Base-by-base conservation (phyloP, 345 rosid genomes). In the Eucalyptus microcorys region DNA sequence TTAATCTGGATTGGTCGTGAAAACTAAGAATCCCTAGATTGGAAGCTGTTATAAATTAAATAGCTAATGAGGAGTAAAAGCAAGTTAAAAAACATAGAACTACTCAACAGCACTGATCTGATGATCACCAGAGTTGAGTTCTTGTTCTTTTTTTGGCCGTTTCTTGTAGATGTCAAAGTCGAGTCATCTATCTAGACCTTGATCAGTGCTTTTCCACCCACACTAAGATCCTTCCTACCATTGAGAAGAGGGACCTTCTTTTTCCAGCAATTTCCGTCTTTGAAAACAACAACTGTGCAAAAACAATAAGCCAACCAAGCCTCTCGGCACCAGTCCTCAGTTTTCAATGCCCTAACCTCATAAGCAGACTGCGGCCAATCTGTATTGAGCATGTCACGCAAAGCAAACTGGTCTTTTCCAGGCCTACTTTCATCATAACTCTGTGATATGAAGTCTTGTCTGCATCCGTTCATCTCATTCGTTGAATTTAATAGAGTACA, bases 381-480 rank as follows among this genome's bases (percentile, higher is more conserved):
- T 11, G 92, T 85, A 3, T 88, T 55, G 8, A 27, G 21, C 93
- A 91, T 76, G 26, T 8, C 88, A n/a, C 3, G 34, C 0, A 95
- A 49, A 3, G 83, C 87, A 45, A 91, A 94, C 13, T 26, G 87
- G 66, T 90, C 90, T 9, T 7, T 48, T 49, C 91, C 91, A 40
- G 49, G 88, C 2, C 49, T 52, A 21, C 52, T 40, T 49, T 59
- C 88, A 14, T 89, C 89, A 83, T 94, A 94, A 26, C 88, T 90
- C 42, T 93, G 94, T 24, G 92, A 79, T 42, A 22, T 55, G 19
- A 94, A 95, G 15, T 86, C 57, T 32, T 87, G 91, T 15, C 30
- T 76, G 91, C 96, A 94, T 40, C 96, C 94, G 64, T 92, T 91
- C 40, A 86, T 92, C 26, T 11, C 64, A 43, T 93, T 92, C 34